Conservation (phyloP, 495 filamentous ascomycete genomes). For the Aspergillus affinis region DNA sequence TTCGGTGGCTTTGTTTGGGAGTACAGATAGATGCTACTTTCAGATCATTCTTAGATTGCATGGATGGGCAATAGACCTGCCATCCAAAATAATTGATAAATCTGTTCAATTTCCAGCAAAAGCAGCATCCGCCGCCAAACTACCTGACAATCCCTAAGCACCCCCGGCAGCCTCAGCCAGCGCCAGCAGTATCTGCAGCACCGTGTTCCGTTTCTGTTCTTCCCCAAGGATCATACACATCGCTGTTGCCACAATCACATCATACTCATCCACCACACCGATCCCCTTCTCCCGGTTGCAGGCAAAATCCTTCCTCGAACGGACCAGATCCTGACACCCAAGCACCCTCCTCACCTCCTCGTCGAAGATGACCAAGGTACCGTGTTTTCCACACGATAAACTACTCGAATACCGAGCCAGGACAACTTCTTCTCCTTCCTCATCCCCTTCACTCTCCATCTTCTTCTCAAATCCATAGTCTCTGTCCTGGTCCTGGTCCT, state of each 20-base stretch:
- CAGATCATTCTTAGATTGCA: too few relatives aligned
- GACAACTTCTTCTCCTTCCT: neutral
- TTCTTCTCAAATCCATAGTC: too few relatives aligned
- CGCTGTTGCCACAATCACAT: slow-evolving; percentile 16
- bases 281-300: neutral
- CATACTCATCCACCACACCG: neutral
- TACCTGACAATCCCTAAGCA: too few relatives aligned
- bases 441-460: too few relatives aligned
- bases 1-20: too few relatives aligned
- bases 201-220: slow-evolving; percentile 17
- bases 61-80: too few relatives aligned
- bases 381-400: slow-evolving; percentile 8
- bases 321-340: neutral
- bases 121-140: too few relatives aligned
- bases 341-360: slow-evolving; percentile 11
- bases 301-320: neutral
- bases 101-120: too few relatives aligned
- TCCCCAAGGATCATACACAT: slow-evolving; percentile 25
- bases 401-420: slow-evolving; percentile 13
- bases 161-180: too few relatives aligned
- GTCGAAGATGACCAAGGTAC: slow-evolving; percentile 16
- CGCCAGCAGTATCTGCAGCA: slow-evolving; percentile 1
- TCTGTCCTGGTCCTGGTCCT: too few relatives aligned
- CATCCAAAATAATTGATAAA: too few relatives aligned
- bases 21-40: too few relatives aligned